Conservation (phyloP, 1,139 yeast genomes). For the Nadsonia starkeyi-henricii region DNA sequence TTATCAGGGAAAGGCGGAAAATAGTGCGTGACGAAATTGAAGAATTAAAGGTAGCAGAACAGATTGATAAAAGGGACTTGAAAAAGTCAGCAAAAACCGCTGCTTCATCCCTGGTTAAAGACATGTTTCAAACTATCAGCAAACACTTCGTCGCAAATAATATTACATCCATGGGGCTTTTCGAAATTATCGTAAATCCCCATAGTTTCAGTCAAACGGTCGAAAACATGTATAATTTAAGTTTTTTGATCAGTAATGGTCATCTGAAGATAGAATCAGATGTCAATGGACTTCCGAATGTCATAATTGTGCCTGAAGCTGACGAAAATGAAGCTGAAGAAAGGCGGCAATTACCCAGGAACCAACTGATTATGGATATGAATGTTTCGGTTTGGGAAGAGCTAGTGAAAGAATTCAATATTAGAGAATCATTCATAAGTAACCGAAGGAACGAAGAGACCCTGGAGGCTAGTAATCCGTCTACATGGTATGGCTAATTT, state of each 20-base stretch:
- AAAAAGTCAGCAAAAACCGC: neutral
- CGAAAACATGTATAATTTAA: neutral
- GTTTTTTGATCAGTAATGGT: neutral
- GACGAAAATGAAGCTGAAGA: constrained; percentile 17
- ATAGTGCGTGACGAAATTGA: neutral
- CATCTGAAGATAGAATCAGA: neutral
- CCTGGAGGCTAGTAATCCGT: neutral
- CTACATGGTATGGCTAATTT: neutral
- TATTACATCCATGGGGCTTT: neutral
- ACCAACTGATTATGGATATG: constrained; percentile 57
- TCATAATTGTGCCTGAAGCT: neutral
- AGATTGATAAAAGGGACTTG: neutral
- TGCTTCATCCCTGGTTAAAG: neutral
- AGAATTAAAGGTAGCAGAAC: neutral
- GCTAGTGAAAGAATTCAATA: constrained; percentile 16
- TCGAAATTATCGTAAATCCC: neutral
- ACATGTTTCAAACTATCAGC: neutral
- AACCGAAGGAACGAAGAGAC: neutral
- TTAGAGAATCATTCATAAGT: constrained; percentile 4
- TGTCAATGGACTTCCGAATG: neutral
- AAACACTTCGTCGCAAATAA: neutral
- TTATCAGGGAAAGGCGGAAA: neutral
- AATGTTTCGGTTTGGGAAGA: constrained; percentile 49
- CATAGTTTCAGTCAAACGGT: neutral
- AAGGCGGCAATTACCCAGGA: constrained; percentile 23